Base-by-base conservation (phyloP, 345 rosid species). In the Euphorbia pulcherrima region DNA sequence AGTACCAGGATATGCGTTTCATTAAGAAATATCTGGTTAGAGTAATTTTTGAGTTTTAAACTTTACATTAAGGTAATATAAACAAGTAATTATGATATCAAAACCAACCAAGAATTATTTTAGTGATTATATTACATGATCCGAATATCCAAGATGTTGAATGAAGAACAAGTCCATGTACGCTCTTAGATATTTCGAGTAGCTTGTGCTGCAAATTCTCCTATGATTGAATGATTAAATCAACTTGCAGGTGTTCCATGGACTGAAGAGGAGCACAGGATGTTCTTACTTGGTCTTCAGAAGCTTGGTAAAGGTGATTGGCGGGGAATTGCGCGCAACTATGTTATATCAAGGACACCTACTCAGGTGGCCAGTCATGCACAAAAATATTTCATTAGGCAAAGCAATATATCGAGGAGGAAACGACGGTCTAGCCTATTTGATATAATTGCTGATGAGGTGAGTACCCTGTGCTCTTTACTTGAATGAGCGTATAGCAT, bases 301-400 rank as follows among this genome's bases (percentile, higher is more conserved):
- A 68, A 39, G 58, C 72, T 65, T 60, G 82, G 82, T 5, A 79
- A 69, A 72, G 79, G 82, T 16, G 73, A 75, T 8, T 79, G 82
- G 82, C 78, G 73, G 30, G 68, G 69, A 29, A 72, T 79, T 59
- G 70, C 82, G 8, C 73, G 73, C 23, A 48, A 40, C 26, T 75
- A 41, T 65, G 79, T 79, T 47, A 56, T 46, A 24, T 64, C 79
- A 11, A 75, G 68, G 54, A 75, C 82, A 14, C 82, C 77, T 51
- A 62, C 64, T 5, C 81, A 78, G 52, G 69, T 78, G 28, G 81
- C 81, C 28, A 78, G 81, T 56, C 79, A 79, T 72, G 82, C 82
- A 1, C 82, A 79, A 51, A 79, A 79, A 30, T 75, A 59, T 46
- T 79, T 79, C 62, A 56, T 72, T 33, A 54, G 82, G 67, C 79